These are phyloP conservation scores for Pseudocercospora vitis DNA, from an alignment of 2,329 filamentous ascomycete species.

Conservation along the genomic window DNA sequence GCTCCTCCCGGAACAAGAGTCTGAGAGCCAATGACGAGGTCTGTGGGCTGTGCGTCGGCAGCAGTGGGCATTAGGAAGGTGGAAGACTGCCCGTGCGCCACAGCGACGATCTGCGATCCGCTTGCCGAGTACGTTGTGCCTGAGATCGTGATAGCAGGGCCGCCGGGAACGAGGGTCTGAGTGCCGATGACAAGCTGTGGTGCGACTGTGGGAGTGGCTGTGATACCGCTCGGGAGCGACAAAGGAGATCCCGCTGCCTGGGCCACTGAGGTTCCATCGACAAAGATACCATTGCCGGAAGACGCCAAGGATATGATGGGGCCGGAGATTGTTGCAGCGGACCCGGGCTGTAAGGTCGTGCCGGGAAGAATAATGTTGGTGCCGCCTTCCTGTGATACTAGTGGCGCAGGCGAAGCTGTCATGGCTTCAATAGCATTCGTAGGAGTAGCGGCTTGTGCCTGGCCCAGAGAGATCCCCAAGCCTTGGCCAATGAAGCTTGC, in stretches of 20 bases:
- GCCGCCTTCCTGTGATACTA: not conserved
- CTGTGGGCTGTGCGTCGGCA: not conserved
- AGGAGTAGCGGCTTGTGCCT: not conserved
- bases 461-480: not conserved
- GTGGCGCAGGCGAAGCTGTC: not conserved
- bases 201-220: slow-evolving; percentile 15
- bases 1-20: not conserved
- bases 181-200: slow-evolving; percentile 13
- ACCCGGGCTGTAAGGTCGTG: slow-evolving; percentile 12
- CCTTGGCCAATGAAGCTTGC: not conserved
- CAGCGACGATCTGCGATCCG: slow-evolving; percentile 12
- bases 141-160: slow-evolving; percentile 12
- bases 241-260: slow-evolving; percentile 1
- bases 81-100: slow-evolving; percentile 1
- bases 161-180: slow-evolving; percentile 22
- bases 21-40: not conserved
- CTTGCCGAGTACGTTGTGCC: slow-evolving; percentile 20
- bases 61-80: not conserved
- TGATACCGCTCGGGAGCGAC: slow-evolving; percentile 12
- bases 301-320: slow-evolving; percentile 15
- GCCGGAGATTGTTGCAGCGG: slow-evolving; percentile 15
- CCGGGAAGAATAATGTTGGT: not conserved
- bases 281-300: slow-evolving; percentile 7
- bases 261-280: slow-evolving; percentile 9
- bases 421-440: not conserved